Base-by-base conservation (phyloP, 2,329 filamentous ascomycete genomes). In the Aureobasidium sp. region DNA sequence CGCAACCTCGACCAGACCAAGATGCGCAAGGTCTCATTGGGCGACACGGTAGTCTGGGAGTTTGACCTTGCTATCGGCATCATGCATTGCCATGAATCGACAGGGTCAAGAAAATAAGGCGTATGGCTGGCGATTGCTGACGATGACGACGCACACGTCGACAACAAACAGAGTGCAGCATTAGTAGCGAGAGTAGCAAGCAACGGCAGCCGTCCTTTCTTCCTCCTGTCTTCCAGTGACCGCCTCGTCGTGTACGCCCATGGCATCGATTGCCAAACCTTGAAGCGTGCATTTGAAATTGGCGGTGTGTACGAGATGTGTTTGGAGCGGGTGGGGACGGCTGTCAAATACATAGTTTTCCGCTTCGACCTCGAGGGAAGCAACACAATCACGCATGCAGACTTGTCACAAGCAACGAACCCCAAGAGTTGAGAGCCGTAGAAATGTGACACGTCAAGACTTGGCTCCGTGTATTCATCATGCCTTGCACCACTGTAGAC, bases 371-470 rank as follows among this genome's bases (percentile, higher is more conserved):
- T 59, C 44, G 45, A 59, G 25, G 57, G 25, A 41, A 59, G 44
- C 32, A 59, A 47, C 54, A 59, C 54, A 59, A 58, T 47, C 54
- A 59, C 55, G 44, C 55, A 49, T 59, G 57, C 57, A 59, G 57
- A 59, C 42, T 42, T 32, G 57, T 59, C 36, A 50, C 57, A 59
- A 59, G 57, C 45, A 59, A 41, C 36, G 36, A 59, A 25, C 29
- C 44, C 45, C 57, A 59, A 59, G 36, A 50, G 36, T 59, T 34
- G 30, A 59, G 45, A 50, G 57, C 27, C 42, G 42, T 36, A 50
- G 27, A 59, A 59, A 59, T 59, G 57, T 59, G 57, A 59, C 45
- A 59, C 57, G 57, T 59, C 57, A 50, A 27, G 44, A 50, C 57
- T 59, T 36, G 57, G 36, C 57, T 49, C 50, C 34, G 57, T 50